These are phyloP conservation scores for Lactifluus piperatus DNA, from an alignment of 768 basidiomycete genomes.

Conservation along the genomic window DNA sequence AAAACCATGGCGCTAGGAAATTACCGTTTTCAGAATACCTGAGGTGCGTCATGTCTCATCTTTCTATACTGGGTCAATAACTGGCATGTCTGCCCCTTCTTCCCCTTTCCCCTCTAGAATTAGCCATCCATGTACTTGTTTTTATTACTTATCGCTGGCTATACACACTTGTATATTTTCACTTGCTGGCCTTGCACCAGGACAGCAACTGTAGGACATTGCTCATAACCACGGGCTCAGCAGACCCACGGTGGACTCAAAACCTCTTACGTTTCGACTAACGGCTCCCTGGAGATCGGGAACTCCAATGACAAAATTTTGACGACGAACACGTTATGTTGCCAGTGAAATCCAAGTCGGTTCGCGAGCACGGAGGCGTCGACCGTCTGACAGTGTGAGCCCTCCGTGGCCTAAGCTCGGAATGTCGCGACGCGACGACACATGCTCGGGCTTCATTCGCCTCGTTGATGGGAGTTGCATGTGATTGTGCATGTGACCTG, in stretches of 20 bases:
- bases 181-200: neutral
- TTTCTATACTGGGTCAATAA: neutral
- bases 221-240: neutral
- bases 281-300: no score
- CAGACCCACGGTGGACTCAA: neutral
- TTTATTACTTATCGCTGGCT: neutral
- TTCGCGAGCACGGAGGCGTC: constrained; percentile 58
- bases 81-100: neutral
- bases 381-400: constrained; percentile 54
- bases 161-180: constrained; percentile 9
- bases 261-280: neutral
- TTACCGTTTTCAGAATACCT: constrained; percentile 85
- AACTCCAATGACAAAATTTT: no score
- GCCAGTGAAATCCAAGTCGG: constrained; percentile 58
- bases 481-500: no score
- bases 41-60: constrained; percentile 40
- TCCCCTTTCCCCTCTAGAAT: neutral
- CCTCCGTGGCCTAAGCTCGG: constrained; percentile 55
- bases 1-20: constrained; percentile 43
- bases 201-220: neutral
- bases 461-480: no score
- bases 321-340: no score
- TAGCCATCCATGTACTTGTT: constrained; percentile 4
- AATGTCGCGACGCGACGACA: no score
- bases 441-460: no score